Evolutionary conservation across 1,284 basidiomycete species (phyloP).

Genomic region (Neotropicomus parvogracilis): DNA sequence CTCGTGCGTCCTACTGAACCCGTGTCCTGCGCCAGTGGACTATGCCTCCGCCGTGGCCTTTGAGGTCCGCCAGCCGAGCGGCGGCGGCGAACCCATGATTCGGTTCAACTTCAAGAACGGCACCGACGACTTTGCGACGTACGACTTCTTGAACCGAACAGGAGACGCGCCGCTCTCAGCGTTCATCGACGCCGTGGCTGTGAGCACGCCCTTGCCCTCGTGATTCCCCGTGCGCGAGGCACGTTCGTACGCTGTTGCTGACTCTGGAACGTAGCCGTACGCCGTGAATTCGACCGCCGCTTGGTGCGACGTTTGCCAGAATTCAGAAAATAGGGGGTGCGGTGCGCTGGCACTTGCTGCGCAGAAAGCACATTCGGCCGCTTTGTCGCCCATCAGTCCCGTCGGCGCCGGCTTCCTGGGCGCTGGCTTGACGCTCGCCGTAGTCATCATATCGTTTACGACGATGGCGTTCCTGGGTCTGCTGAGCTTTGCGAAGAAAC

Average conservation of each 20-base stretch:
- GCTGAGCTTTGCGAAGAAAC: slow-evolving; percentile 36
- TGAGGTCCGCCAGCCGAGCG: slow-evolving; percentile 56
- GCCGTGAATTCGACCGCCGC: slow-evolving; percentile 50
- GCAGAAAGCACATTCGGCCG: slow-evolving; percentile 28
- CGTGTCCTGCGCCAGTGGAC: slow-evolving; percentile 45
- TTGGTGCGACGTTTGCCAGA: slow-evolving; percentile 60
- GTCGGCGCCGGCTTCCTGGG: slow-evolving; percentile 66
- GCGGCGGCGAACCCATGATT: slow-evolving; percentile 50
- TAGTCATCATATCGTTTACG: slow-evolving; percentile 40
- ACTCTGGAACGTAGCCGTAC: slow-evolving; percentile 36
- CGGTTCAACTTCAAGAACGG: slow-evolving; percentile 82
- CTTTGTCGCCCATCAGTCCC: slow-evolving; percentile 44
- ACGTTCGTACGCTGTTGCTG: slow-evolving; percentile 3
- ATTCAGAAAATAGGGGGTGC: slow-evolving; percentile 56
- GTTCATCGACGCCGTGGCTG: slow-evolving; percentile 52
- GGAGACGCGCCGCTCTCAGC: slow-evolving; percentile 54
- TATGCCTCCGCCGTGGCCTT: slow-evolving; percentile 70
- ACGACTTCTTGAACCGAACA: slow-evolving; percentile 61
- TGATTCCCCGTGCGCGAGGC: too few species aligned
- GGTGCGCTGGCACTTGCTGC: slow-evolving; percentile 42
- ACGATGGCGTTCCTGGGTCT: slow-evolving; percentile 46
- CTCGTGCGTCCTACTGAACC: slow-evolving; percentile 20
- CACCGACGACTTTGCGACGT: slow-evolving; percentile 52
- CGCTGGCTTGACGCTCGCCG: slow-evolving; percentile 52
- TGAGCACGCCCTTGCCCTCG: slow-evolving; percentile 22